Evolutionary conservation across 305 asterid species (phyloP).

Genomic region (Fraxinus baroniana): DNA sequence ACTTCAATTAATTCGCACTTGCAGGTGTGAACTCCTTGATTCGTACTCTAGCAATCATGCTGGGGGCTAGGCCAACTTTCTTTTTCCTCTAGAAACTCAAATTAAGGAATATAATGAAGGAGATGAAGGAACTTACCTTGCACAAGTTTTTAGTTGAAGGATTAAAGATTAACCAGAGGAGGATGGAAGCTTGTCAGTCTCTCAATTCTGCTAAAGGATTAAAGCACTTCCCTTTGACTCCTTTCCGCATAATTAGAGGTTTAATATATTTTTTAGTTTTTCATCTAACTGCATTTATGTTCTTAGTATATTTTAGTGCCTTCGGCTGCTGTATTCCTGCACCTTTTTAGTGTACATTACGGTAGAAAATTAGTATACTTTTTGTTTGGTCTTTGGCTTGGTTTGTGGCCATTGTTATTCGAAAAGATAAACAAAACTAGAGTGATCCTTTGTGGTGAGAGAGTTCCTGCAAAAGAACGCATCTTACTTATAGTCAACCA

Average conservation of each 20-base stretch:
- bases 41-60: no score
- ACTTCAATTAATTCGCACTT: constrained; percentile 9
- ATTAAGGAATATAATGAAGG: constrained; percentile 12
- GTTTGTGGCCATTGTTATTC: constrained; percentile 68
- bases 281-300: constrained; percentile 50
- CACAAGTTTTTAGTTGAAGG: constrained; percentile 9
- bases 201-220: constrained; percentile 31
- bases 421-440: constrained; percentile 59
- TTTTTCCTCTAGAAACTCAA: constrained; percentile 5
- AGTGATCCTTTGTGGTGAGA: constrained; percentile 57
- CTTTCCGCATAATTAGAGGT: constrained; percentile 55
- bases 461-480: constrained; percentile 50
- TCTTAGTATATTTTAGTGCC: constrained; percentile 58
- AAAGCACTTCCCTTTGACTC: constrained; percentile 53
- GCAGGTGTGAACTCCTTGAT: not conserved
- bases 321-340: constrained; percentile 39
- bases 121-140: constrained; percentile 10
- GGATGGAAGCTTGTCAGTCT: constrained; percentile 36
- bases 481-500: constrained; percentile 59
- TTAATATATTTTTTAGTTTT: constrained; percentile 45
- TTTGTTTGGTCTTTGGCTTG: constrained; percentile 64
- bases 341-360: constrained; percentile 46
- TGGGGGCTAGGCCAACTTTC: not conserved
- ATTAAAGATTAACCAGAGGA: constrained; percentile 3
- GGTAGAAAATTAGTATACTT: constrained; percentile 46